Evolutionary conservation across 2,329 filamentous ascomycete genomes (phyloP), one percentile per base, ranked within the genome.

Genomic region (Ophiostoma populinum): DNA sequence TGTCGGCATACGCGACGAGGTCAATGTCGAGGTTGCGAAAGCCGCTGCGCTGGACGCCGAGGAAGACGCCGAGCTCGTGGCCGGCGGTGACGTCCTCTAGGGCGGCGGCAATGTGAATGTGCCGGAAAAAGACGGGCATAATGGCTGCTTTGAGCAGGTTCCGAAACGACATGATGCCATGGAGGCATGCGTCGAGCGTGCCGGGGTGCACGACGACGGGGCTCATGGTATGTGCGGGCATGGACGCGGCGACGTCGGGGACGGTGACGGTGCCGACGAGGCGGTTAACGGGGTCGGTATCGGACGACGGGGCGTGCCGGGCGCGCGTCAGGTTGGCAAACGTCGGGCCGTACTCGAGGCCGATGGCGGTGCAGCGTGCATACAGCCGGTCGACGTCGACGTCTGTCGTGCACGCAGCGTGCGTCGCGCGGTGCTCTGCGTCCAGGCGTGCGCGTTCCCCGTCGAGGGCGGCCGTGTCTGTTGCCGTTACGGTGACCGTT

Each of bases 271-370:
- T 40, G 20, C 38, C 42, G 4, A 35, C 32, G 7, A 45, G 35
- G 25, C 34, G 36, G 24, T 34, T 17, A 3, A 26, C 24, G 20
- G 29, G 32, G 30, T 38, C 33, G 18, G 16, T n/a, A n/a, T 30
- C 11, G 6, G 33, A 21, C n/a, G 36, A 21, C 15, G 29, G 26
- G 9, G 36, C 38, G 8, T 33, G 21, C 21, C 35, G 32, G 17
- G 42, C 42, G 7, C n/a, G 9, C n/a, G 29, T 34, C 18, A 44
- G 32, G 21, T 43, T 43, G 24, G 42, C 39, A 40, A 46, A 46
- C 13, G 45, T 45, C 7, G 45, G 42, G 7, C 45, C 45, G 20
- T 45, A 46, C n/a, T 44, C 43, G 7, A 46, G 40, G 7, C 45
- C 45, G 16, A 45, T 46, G 26, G 22, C 27, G 3, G 40, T 43